phyloP scores from a whole-genome alignment of 208 protist species.

The Crithidia mellificae region DNA sequence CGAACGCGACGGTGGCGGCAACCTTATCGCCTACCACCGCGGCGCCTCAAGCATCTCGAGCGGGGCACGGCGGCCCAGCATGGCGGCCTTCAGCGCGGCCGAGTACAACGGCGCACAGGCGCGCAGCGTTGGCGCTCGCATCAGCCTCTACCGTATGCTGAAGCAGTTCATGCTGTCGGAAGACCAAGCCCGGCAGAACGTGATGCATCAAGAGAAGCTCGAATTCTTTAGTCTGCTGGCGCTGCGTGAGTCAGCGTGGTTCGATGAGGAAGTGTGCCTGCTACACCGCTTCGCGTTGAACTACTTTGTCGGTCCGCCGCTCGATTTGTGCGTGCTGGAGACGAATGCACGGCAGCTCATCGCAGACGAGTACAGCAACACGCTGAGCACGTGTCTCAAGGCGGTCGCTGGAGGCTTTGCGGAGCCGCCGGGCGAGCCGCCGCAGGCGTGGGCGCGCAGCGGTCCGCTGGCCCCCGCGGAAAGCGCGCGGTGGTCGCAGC shows the following conservation, averaged over 20 bases:
- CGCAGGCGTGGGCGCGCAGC: slow-evolving; percentile 4
- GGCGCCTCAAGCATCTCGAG: neutral
- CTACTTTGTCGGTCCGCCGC: slow-evolving; percentile 8
- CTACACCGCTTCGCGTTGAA: slow-evolving; percentile 21
- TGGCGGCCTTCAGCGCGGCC: neutral
- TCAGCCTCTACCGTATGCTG: slow-evolving; percentile 9
- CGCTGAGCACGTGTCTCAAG: neutral
- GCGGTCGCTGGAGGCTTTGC: neutral
- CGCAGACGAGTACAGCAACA: slow-evolving; percentile 2
- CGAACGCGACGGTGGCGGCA: neutral
- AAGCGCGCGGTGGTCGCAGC: neutral
- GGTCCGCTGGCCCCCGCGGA: neutral
- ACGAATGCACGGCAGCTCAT: slow-evolving; percentile 21
- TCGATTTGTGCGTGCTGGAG: slow-evolving; percentile 26
- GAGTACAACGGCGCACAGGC: neutral
- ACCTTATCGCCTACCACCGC: neutral
- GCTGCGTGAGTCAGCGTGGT: slow-evolving; percentile 12
- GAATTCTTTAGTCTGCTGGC: slow-evolving; percentile 3
- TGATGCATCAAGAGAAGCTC: neutral
- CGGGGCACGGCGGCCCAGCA: neutral
- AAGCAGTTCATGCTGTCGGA: slow-evolving; percentile 21
- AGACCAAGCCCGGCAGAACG: slow-evolving; percentile 3
- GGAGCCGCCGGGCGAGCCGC: neutral
- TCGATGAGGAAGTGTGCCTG: slow-evolving; percentile 13
- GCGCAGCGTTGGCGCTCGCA: slow-evolving; percentile 11